A percentile compares a stretch with the other conserved stretches of the same genome.
These are phyloP conservation scores for Pythium myriotylum DNA, from an alignment of 352 stramenopile genomes.

Conservation along the genomic window DNA sequence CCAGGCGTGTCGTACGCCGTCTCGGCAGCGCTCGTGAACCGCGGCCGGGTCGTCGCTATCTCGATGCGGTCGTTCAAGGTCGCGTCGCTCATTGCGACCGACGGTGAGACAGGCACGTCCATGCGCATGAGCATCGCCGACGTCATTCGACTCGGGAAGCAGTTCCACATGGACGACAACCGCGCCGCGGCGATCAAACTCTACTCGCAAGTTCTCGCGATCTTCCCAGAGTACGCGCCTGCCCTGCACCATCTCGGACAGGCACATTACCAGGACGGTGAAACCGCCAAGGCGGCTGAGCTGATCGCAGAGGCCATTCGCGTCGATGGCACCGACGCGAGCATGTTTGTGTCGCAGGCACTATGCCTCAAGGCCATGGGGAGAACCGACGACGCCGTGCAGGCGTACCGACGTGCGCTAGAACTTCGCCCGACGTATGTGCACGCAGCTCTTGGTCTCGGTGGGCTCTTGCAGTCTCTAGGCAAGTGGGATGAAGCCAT, in stretches of 20 bases:
- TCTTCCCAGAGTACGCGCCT: slow-evolving; percentile 47
- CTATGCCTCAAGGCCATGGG: slow-evolving; percentile 50
- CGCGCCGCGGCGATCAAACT: slow-evolving; percentile 37
- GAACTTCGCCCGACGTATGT: slow-evolving; percentile 49
- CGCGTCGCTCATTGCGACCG: slow-evolving; percentile 34
- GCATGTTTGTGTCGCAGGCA: slow-evolving; percentile 58
- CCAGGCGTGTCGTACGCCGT: slow-evolving; percentile 59
- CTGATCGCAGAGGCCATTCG: slow-evolving; percentile 48
- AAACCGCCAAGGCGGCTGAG: slow-evolving; percentile 31
- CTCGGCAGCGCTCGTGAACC: slow-evolving; percentile 50
- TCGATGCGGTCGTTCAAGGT: slow-evolving; percentile 72
- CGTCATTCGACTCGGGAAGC: slow-evolving; percentile 42
- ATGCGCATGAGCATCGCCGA: slow-evolving; percentile 44
- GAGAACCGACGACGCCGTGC: slow-evolving; percentile 44
- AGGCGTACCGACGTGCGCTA: slow-evolving; percentile 50
- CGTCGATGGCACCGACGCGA: slow-evolving; percentile 45
- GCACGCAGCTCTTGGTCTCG: slow-evolving; percentile 57
- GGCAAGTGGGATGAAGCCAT: slow-evolving; percentile 64
- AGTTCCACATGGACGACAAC: slow-evolving; percentile 42
- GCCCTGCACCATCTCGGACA: slow-evolving; percentile 60
- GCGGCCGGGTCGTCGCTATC: slow-evolving; percentile 51
- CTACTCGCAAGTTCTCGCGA: slow-evolving; percentile 54
- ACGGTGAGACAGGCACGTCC: slow-evolving; percentile 6
- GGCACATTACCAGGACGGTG: slow-evolving; percentile 46
- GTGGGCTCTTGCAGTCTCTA: slow-evolving; percentile 40